phyloP scores from a whole-genome alignment of 2,329 filamentous ascomycete genomes.

The Fusarium sp. region DNA sequence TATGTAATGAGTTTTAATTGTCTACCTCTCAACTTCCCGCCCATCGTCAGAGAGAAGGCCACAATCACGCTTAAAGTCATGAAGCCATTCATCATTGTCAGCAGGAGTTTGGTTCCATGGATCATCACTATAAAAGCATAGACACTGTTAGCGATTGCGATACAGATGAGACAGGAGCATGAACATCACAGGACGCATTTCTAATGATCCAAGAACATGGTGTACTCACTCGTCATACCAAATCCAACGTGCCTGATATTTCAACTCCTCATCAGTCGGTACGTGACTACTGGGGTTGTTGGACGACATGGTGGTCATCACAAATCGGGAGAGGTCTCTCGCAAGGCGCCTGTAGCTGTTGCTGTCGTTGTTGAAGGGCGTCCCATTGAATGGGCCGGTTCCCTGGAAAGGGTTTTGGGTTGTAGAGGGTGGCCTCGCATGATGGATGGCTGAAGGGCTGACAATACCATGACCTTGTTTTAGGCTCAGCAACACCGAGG shows the following conservation, averaged over 20 bases:
- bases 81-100: not conserved
- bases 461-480: not conserved
- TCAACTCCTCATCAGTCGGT: slow-evolving; percentile 49
- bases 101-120: not conserved
- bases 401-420: not conserved
- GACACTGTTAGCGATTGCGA: not conserved
- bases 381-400: not conserved
- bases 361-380: slow-evolving; percentile 18
- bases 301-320: slow-evolving; percentile 41
- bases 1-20: not conserved
- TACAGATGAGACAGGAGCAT: too few species aligned
- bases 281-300: slow-evolving; percentile 39
- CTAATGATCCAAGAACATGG: not conserved
- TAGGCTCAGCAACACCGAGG: not conserved
- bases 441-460: not conserved
- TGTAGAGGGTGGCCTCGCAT: not conserved
- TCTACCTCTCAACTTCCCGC: not conserved
- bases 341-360: slow-evolving; percentile 32
- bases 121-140: not conserved
- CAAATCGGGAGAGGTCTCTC: slow-evolving; percentile 29
- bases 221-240: slow-evolving; percentile 36
- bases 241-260: slow-evolving; percentile 46
- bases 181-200: not conserved
- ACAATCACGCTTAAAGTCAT: not conserved
- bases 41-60: not conserved